These are phyloP conservation scores for Neoascochyta sp. DNA, from an alignment of 2,329 filamentous ascomycete species.

Conservation along the genomic window DNA sequence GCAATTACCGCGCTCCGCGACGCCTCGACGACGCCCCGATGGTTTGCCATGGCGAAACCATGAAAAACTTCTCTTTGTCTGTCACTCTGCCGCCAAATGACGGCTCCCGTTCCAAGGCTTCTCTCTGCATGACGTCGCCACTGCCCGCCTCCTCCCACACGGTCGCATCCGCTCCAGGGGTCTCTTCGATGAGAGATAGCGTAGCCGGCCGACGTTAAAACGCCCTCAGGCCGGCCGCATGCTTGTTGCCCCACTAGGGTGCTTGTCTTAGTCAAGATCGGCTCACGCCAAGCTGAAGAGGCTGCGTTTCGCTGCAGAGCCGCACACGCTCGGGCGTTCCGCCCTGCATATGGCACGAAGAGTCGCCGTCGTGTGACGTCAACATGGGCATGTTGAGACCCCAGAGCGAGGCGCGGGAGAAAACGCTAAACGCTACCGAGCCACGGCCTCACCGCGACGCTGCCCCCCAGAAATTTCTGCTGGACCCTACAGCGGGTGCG, in stretches of 20 bases:
- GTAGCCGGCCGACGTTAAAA: constrained; percentile 9
- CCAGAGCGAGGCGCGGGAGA: constrained; percentile 13
- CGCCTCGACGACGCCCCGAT: background rate
- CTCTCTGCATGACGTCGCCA: constrained; percentile 15
- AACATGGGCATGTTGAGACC: constrained; percentile 19
- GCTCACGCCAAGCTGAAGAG: constrained; percentile 27
- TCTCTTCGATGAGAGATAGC: constrained; percentile 9
- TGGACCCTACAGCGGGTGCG: background rate
- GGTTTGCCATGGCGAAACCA: constrained; percentile 5
- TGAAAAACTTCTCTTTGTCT: background rate
- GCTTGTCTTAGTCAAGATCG: constrained; percentile 21
- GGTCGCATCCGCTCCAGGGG: constrained; percentile 4
- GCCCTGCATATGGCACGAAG: constrained; percentile 16
- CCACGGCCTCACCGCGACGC: too few relatives aligned
- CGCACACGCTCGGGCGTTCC: constrained; percentile 22
- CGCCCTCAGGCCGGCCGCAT: constrained; percentile 13
- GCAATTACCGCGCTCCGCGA: constrained; percentile 5
- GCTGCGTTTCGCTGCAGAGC: constrained; percentile 31
- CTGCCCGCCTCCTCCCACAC: constrained; percentile 3
- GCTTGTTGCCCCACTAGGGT: constrained; percentile 13
- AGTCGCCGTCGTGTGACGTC: constrained; percentile 19
- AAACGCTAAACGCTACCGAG: constrained; percentile 12
- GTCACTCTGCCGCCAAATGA: constrained; percentile 1
- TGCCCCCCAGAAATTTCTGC: too few relatives aligned
- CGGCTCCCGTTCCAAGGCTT: constrained; percentile 4